These are phyloP conservation scores for Alloascoidea africana DNA, from an alignment of 805 yeast species.

Conservation along the genomic window DNA sequence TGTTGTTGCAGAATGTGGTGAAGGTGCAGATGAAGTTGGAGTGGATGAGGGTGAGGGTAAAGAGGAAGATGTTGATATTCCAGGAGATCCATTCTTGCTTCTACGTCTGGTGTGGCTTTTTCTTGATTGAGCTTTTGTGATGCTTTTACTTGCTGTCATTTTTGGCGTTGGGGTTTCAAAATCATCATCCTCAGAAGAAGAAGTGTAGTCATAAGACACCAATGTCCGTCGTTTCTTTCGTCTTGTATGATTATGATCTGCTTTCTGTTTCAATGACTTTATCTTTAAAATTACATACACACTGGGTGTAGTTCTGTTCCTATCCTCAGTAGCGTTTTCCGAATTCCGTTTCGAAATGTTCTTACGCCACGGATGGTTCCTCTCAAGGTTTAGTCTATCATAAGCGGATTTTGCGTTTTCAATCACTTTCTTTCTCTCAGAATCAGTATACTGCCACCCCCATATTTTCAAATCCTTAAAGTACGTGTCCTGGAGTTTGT, in stretches of 20 bases:
- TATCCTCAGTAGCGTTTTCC: no score
- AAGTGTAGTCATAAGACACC: not conserved
- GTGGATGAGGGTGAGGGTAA: slow-evolving; percentile 14
- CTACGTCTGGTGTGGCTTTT: no score
- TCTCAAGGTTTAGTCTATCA: slow-evolving; percentile 13
- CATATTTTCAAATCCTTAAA: slow-evolving; percentile 19
- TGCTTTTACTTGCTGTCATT: slow-evolving; percentile 5
- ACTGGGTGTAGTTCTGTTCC: slow-evolving; percentile 3
- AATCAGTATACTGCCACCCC: slow-evolving; percentile 20
- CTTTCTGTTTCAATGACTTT: not conserved
- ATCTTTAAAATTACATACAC: slow-evolving; percentile 16
- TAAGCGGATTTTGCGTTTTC: slow-evolving; percentile 15
- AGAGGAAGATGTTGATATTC: no score
- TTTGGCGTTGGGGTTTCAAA: slow-evolving; percentile 7
- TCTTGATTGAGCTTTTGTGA: no score
- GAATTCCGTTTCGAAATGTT: no score
- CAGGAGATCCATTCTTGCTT: no score
- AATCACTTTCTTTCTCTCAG: slow-evolving; percentile 16
- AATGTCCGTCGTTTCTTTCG: not conserved
- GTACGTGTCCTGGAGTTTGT: slow-evolving; percentile 13
- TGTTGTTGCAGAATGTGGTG: no score
- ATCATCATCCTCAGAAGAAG: slow-evolving; percentile 5
- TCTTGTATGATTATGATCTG: not conserved
- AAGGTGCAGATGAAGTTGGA: slow-evolving; percentile 12
- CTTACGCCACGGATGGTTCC: slow-evolving; percentile 12